Base-by-base conservation (phyloP, 345 rosid genomes). In the Lepidium sativum region DNA sequence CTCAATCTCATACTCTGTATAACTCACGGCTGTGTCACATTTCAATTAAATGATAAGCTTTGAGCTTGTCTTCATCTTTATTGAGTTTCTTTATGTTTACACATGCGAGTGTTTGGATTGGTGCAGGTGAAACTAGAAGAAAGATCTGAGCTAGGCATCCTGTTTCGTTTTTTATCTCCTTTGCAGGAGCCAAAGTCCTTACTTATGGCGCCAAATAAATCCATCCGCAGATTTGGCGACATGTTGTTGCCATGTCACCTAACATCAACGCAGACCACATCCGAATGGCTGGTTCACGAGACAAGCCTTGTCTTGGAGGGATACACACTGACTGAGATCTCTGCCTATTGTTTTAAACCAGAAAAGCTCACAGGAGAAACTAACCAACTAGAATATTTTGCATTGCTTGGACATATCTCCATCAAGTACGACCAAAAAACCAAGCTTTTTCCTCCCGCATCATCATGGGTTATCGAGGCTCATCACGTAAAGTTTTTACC, bases 401-500 rank as follows among this genome's bases (percentile, higher is more conserved):
- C 92, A 7, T 68, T 88, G 49, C 95, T 88, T 23, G 92, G 98
- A 20, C 77, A 86, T 55, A 71, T 88, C 49, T 71, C 75, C n/a
- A 54, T 71, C 17, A 63, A 63, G 0, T 1, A 32, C 72, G 29
- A 77, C 79, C 17, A 78, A 60, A 74, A 78, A 62, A 42, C 51
- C 66, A 9, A 58, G 45, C 16, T 73, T 20, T 80, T 85, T 7
- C 88, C 88, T 13, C 80, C 83, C 3, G 77, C 85, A 0, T 63
- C 75, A 58, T 77, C 84, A 1, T 85, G 95, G 96, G 44, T 61
- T 10, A 67, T 86, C 2, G 73, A 86, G 40, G 81, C 75, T 53
- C 69, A 75, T 41, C 25, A 82, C 55, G 2, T 82, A 6, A 51
- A 81, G 74, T 53, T 79, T 73, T 61, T 63, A 60, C 67, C 80